Evolutionary conservation across 495 filamentous ascomycete genomes (phyloP).

Genomic region (Podospora pseudoanserina): DNA sequence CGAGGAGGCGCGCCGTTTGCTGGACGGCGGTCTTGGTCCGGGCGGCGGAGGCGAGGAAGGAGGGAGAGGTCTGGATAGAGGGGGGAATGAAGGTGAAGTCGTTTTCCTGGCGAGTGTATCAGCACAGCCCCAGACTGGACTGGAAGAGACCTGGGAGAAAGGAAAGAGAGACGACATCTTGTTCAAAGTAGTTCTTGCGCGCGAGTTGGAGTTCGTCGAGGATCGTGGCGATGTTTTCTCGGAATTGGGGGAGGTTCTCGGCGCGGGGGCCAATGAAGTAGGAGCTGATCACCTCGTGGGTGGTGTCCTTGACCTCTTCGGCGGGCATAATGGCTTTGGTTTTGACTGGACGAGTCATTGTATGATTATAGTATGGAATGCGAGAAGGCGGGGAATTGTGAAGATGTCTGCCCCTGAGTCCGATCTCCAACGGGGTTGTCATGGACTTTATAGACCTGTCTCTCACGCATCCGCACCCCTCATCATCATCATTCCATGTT

Average conservation of each 20-base stretch:
- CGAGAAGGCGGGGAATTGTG: too few species aligned
- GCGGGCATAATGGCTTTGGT: background rate
- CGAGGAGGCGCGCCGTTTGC: conserved; percentile 1
- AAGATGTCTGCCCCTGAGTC: background rate
- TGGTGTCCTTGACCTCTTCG: conserved; percentile 11
- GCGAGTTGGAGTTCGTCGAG: conserved; percentile 34
- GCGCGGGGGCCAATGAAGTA: conserved; percentile 44
- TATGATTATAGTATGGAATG: background rate
- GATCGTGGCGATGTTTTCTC: conserved; percentile 33
- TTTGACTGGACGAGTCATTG: background rate
- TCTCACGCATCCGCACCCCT: background rate
- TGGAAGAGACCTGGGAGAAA: background rate
- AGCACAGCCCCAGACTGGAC: background rate
- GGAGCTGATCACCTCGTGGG: conserved; percentile 39
- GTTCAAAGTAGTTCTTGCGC: conserved; percentile 30
- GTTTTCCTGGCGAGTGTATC: background rate
- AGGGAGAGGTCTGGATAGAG: conserved; percentile 24
- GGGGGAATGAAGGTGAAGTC: conserved; percentile 36
- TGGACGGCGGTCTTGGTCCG: conserved; percentile 29
- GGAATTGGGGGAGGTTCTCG: conserved; percentile 40
- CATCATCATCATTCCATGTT: background rate
- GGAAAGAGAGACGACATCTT: conserved; percentile 26
- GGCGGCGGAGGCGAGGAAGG: conserved; percentile 27
- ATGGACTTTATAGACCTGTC: background rate
- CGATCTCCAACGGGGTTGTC: background rate